Evolutionary conservation across 108 stramenopile species (phyloP).

Genomic region (Skeletonema costatum): DNA sequence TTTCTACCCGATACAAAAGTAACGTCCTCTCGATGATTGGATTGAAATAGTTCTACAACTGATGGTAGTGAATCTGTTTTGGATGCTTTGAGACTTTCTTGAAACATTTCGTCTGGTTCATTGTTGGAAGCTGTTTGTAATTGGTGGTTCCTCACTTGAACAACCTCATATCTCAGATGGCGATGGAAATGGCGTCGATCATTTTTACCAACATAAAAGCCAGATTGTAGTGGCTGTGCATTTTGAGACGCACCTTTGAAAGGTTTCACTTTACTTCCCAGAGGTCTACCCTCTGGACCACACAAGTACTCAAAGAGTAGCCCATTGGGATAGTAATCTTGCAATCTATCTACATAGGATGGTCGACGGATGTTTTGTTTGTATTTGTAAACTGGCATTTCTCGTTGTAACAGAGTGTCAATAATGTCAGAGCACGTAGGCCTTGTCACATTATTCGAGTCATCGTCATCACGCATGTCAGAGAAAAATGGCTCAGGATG

Average conservation of each 20-base stretch:
- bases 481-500: background rate
- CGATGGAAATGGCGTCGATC: background rate
- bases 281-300: background rate
- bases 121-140: background rate
- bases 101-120: background rate
- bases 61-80: background rate
- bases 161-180: background rate
- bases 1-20: background rate
- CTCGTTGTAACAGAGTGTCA: background rate
- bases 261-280: background rate
- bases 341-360: background rate
- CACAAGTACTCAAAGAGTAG: background rate
- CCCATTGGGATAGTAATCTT: background rate
- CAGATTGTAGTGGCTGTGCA: background rate
- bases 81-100: background rate
- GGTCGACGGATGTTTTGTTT: background rate
- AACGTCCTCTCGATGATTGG: background rate
- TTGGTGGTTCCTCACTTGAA: background rate
- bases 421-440: background rate
- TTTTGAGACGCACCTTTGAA: background rate
- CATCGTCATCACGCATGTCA: background rate
- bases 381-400: background rate
- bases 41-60: background rate
- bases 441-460: background rate
- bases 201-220: background rate